Percentiles rank a stretch among this genome's conserved stretches.
phyloP scores from a whole-genome alignment of 2,329 filamentous ascomycete species.

The Colletotrichum sojae region DNA sequence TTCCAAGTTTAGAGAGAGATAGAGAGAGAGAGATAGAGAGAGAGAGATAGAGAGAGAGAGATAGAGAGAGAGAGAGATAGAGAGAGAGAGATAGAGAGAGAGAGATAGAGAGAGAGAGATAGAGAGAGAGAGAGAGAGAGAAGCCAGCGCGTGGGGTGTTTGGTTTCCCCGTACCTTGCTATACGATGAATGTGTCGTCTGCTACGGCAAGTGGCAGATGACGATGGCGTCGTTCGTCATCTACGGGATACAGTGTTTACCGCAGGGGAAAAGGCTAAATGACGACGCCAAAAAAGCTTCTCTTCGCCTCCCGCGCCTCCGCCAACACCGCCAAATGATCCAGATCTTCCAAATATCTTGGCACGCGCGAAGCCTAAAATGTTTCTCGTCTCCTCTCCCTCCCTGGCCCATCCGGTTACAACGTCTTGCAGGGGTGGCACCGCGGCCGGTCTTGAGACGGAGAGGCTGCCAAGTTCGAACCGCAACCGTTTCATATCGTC shows the following conservation, averaged over 20 bases:
- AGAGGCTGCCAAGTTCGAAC: constrained; percentile 37
- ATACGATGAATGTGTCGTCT: constrained; percentile 17
- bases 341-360: constrained; percentile 28
- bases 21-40: neutral
- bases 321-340: neutral
- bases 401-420: constrained; percentile 28
- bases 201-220: neutral
- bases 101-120: constrained; percentile 8
- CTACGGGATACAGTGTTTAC: neutral
- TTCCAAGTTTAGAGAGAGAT: constrained; percentile 18
- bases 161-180: constrained; percentile 16
- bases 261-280: neutral
- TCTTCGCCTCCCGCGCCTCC: neutral
- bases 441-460: constrained; percentile 39
- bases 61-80: neutral
- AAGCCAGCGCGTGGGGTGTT: neutral
- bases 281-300: constrained; percentile 1
- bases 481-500: constrained; percentile 39
- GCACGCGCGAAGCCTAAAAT: constrained; percentile 31
- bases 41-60: neutral
- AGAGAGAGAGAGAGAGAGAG: neutral
- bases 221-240: neutral
- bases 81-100: neutral
- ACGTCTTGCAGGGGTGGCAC: constrained; percentile 22
- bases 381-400: constrained; percentile 20